Conservation (phyloP, 306 rosid genomes). For the Datisca glomerata region DNA sequence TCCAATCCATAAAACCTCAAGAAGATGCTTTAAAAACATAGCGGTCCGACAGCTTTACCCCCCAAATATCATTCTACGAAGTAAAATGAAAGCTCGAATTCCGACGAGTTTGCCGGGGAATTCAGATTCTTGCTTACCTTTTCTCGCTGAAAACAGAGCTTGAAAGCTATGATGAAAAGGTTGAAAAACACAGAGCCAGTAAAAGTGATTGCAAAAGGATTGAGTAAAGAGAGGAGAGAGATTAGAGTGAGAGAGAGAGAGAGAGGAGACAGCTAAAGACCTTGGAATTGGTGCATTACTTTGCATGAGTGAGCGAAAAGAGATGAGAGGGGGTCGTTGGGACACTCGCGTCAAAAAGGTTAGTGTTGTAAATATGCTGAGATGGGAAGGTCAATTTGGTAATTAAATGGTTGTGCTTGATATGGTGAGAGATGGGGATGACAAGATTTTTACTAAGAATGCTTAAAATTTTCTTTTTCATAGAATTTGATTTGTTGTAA, state of each 20-base stretch:
- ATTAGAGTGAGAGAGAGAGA: constrained; percentile 11
- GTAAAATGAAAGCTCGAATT: constrained; percentile 3
- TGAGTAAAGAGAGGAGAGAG: background rate
- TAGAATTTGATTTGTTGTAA: too few relatives aligned
- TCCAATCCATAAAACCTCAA: background rate
- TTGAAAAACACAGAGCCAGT: background rate
- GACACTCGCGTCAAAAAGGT: too few relatives aligned
- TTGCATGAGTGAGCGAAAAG: constrained; percentile 15
- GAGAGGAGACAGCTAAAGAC: constrained; percentile 6
- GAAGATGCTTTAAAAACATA: too few relatives aligned
- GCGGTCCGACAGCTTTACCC: too few relatives aligned
- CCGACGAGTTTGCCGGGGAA: constrained; percentile 1
- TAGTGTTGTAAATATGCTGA: too few relatives aligned
- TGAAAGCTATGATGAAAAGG: background rate
- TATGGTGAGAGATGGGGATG: too few relatives aligned
- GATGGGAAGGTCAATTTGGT: too few relatives aligned
- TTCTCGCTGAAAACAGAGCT: background rate
- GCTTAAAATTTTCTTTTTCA: too few relatives aligned
- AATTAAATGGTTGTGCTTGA: too few relatives aligned
- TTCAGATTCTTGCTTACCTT: background rate
- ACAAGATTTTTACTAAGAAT: too few relatives aligned
- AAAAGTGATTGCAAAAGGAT: constrained; percentile 5
- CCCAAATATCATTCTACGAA: too few relatives aligned
- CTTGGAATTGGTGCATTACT: constrained; percentile 31
- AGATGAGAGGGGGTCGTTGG: constrained; percentile 3